Evolutionary conservation across 805 yeast genomes (phyloP).

Genomic region (Saccharomycopsis javanensis): DNA sequence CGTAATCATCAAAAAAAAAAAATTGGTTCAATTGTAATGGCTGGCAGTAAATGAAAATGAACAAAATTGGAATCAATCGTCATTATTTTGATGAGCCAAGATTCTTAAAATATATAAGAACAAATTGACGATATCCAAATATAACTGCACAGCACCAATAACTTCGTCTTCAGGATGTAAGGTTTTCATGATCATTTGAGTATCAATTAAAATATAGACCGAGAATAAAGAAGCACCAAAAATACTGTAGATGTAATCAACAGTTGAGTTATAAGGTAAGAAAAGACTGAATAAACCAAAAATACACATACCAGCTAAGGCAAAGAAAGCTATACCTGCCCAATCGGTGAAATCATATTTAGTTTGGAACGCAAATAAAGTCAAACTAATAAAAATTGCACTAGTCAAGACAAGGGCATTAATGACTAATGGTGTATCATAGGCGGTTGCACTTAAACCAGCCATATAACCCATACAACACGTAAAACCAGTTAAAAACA

Average conservation of each 20-base stretch:
- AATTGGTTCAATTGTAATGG: no score
- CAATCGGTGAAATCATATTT: conserved; percentile 65
- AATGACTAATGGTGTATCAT: conserved; percentile 53
- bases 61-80: background rate
- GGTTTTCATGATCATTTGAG: conserved; percentile 67
- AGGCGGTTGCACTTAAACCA: conserved; percentile 55
- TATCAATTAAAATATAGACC: conserved; percentile 67
- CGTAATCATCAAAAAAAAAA: no score
- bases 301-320: conserved; percentile 60
- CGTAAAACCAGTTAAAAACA: conserved; percentile 58
- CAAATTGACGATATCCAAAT: conserved; percentile 74
- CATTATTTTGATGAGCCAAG: conserved; percentile 24
- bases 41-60: background rate
- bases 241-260: conserved; percentile 58
- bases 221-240: conserved; percentile 68
- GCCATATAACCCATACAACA: conserved; percentile 63
- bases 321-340: conserved; percentile 48
- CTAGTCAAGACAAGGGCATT: conserved; percentile 64
- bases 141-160: conserved; percentile 67
- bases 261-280: conserved; percentile 46
- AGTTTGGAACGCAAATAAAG: conserved; percentile 67
- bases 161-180: conserved; percentile 78
- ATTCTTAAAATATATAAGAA: conserved; percentile 69
- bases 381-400: conserved; percentile 65
- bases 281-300: conserved; percentile 63